Evolutionary conservation across 2,329 filamentous ascomycete genomes (phyloP).

Genomic region (Calonectria multiphialidica): DNA sequence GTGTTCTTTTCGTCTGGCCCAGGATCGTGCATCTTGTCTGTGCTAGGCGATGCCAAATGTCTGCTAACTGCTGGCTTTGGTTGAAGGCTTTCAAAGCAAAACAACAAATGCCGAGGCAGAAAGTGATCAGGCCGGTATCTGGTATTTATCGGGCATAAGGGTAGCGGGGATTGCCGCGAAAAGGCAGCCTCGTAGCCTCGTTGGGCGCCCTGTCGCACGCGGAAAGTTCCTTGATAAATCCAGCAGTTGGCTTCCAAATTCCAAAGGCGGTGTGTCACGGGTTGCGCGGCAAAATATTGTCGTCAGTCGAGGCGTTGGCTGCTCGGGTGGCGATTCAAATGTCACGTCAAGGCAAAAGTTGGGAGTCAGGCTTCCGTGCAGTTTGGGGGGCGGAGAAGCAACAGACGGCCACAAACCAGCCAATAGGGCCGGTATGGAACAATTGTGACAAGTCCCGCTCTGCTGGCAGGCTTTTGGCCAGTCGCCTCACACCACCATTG

Average conservation of each 20-base stretch:
- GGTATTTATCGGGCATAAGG: slow-evolving; percentile 1
- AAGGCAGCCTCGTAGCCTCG: slow-evolving; percentile 14
- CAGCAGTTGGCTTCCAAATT: background rate
- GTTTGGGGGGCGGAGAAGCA: slow-evolving; percentile 1
- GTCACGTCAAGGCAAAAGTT: background rate
- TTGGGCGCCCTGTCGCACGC: background rate
- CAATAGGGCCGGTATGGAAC: slow-evolving; percentile 3
- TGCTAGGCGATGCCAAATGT: background rate
- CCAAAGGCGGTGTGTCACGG: background rate
- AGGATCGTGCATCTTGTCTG: slow-evolving; percentile 6
- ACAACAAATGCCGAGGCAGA: background rate
- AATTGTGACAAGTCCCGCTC: background rate
- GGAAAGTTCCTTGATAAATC: background rate
- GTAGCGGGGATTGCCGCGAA: background rate
- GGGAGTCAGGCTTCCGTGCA: slow-evolving; percentile 5
- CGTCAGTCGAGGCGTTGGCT: background rate
- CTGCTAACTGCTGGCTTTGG: background rate
- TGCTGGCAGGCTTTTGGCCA: background rate
- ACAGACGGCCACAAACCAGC: background rate
- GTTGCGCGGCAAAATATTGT: background rate
- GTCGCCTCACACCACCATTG: slow-evolving; percentile 3
- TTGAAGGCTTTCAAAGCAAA: background rate
- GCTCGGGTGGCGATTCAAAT: background rate
- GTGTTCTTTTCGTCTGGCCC: background rate
- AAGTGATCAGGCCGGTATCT: background rate